phyloP scores from a whole-genome alignment of 2,329 filamentous ascomycete genomes.

The Nemania bipapillata region DNA sequence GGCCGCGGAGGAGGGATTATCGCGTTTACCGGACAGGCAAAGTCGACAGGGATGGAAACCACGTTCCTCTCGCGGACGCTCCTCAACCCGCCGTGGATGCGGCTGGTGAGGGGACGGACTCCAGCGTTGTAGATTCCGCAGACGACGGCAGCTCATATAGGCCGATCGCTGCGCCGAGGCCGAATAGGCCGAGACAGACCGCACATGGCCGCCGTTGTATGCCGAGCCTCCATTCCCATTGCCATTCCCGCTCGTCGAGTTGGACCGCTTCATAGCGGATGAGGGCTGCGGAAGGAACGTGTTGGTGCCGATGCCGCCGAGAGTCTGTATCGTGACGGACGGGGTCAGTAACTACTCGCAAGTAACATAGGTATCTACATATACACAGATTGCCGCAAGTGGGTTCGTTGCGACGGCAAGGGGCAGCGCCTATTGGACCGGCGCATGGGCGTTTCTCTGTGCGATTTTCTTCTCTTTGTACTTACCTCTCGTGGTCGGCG shows the following conservation, averaged over 20 bases:
- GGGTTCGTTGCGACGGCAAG: constrained; percentile 31
- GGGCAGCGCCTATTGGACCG: constrained; percentile 28
- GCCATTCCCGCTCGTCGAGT: constrained; percentile 75
- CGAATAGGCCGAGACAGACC: constrained; percentile 86
- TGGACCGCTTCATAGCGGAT: constrained; percentile 93
- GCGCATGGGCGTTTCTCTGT: constrained; percentile 27
- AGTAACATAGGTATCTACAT: neutral
- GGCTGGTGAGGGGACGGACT: too few relatives aligned
- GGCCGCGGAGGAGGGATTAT: constrained; percentile 16
- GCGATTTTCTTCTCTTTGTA: constrained; percentile 41
- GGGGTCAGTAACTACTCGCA: constrained; percentile 34
- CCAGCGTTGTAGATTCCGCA: too few relatives aligned
- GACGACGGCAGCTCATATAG: too few relatives aligned
- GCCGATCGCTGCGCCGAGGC: too few relatives aligned
- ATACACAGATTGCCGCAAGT: constrained; percentile 2
- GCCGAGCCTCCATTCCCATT: constrained; percentile 71
- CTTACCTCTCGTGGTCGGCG: constrained; percentile 89
- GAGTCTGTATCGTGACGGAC: constrained; percentile 68
- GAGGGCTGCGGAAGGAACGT: constrained; percentile 88
- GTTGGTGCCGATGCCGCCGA: constrained; percentile 84
- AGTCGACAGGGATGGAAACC: constrained; percentile 6
- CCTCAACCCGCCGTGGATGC: too few relatives aligned
- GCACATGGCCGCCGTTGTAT: constrained; percentile 76
- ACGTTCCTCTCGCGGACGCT: constrained; percentile 20
- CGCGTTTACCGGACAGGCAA: constrained; percentile 10